Base-by-base conservation (phyloP, 208 protist genomes). In the Trichomonas vaginalis region DNA sequence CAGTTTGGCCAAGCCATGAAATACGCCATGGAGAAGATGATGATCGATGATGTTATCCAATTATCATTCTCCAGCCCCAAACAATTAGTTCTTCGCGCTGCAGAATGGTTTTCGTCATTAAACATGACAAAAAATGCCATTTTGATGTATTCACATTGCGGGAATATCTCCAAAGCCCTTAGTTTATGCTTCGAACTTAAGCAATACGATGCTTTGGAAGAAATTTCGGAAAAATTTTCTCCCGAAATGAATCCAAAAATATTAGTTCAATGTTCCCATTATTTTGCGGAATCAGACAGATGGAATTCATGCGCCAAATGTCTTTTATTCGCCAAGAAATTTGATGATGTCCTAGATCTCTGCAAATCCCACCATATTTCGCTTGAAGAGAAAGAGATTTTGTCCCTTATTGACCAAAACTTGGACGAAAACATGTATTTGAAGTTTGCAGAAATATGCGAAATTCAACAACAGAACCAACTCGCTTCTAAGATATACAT, bases 121-220 rank as follows among this genome's bases (percentile, higher is more conserved):
- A 51, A 51, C 1, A 45, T 48, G 46, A 14, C 86, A 10, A 92
- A 92, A 51, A 92, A 92, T 39, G 86, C 86, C 35, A 92, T 92
- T 51, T 32, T 92, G 2, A 35, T 92, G 27, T 92, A 92, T 92
- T 56, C 45, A 8, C 0, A 45, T 27, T 40, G 45, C 35, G 86
- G 86, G 56, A 46, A 45, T 39, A 21, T 92, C 8, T 35, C 42
- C 6, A 23, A 45, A 51, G 86, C 86, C 0, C 27, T 92, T 12
- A 21, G 21, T 35, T 32, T 92, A 35, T 92, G 86, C 37, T 92
- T 92, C 17, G 45, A 17, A 45, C 14, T 92, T 10, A 92, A 92
- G 45, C 86, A 92, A 51, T 92, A 92, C 51, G 86, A 92, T 92
- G 86, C 86, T 56, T 39, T 92, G 15, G 86, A 92, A 15, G 86